A percentile compares a stretch with the other conserved stretches of the same genome.
phyloP scores from a whole-genome alignment of 1,139 yeast species.

The Ashbya aceris region DNA sequence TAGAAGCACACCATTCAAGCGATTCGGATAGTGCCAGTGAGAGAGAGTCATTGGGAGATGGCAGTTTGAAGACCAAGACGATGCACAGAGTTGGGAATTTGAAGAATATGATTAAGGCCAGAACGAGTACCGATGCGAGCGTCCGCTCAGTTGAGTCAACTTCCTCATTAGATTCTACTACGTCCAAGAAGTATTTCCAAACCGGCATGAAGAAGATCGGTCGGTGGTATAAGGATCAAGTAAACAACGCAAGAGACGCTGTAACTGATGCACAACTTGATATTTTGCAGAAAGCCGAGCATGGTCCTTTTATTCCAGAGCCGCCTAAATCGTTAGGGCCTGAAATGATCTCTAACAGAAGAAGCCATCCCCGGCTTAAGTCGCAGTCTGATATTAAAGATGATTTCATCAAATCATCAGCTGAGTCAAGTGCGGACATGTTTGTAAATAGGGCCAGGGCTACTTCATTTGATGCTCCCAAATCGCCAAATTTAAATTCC shows the following conservation, averaged over 20 bases:
- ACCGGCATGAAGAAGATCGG: slow-evolving; percentile 52
- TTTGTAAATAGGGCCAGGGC: slow-evolving; percentile 22
- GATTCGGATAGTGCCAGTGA: slow-evolving; percentile 4
- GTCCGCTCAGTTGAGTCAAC: slow-evolving; percentile 2
- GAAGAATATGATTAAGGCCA: slow-evolving; percentile 3
- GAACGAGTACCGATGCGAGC: background rate
- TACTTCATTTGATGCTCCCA: slow-evolving; percentile 8
- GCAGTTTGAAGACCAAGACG: slow-evolving; percentile 2
- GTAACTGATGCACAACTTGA: slow-evolving; percentile 7
- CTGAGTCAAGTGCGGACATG: slow-evolving; percentile 22
- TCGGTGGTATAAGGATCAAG: slow-evolving; percentile 58
- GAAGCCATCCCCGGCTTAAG: slow-evolving; percentile 17
- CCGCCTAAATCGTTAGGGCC: slow-evolving; percentile 11
- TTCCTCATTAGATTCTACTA: slow-evolving; percentile 20
- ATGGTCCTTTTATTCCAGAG: background rate
- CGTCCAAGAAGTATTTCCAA: slow-evolving; percentile 32
- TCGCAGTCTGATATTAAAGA: slow-evolving; percentile 5
- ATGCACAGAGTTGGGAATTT: slow-evolving; percentile 2
- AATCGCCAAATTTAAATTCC: background rate
- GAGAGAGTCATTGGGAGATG: slow-evolving; percentile 2
- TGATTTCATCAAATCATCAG: background rate
- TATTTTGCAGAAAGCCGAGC: background rate
- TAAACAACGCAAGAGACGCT: slow-evolving; percentile 11
- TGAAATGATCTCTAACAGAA: slow-evolving; percentile 28
- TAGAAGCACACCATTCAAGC: slow-evolving; percentile 1